Evolutionary conservation across 176 grass and related monocot species (phyloP).

Genomic region (Aechmea fasciata): DNA sequence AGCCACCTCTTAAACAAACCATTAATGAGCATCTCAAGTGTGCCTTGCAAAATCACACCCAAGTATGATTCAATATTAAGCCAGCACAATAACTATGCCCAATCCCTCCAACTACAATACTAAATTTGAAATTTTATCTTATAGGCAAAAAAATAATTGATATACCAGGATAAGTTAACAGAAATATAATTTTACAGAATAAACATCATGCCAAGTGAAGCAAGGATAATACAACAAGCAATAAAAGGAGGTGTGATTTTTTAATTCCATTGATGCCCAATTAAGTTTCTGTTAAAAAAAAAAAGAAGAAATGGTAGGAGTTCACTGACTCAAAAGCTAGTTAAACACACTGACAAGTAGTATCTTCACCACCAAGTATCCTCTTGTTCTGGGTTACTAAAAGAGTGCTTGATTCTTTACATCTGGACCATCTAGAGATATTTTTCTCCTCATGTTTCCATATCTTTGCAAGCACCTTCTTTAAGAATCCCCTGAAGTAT

Average conservation of each 20-base stretch:
- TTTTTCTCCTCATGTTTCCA: slow-evolving; percentile 49
- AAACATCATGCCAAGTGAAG: neutral
- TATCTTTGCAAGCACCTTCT: slow-evolving; percentile 67
- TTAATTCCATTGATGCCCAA: neutral
- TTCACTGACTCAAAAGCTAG: neutral
- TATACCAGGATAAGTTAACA: neutral
- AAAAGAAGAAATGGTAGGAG: too few species aligned
- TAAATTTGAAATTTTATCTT: too few species aligned
- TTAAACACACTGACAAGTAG: slow-evolving; percentile 23
- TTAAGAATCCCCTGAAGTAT: slow-evolving; percentile 86
- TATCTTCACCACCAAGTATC: slow-evolving; percentile 36
- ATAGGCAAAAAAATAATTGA: too few species aligned
- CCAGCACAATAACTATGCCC: too few species aligned
- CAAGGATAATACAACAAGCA: neutral
- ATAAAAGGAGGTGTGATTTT: neutral
- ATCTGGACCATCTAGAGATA: slow-evolving; percentile 50
- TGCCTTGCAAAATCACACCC: too few species aligned
- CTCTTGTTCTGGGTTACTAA: slow-evolving; percentile 50
- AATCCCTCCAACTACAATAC: too few species aligned
- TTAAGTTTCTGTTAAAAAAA: neutral
- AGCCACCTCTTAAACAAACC: too few species aligned
- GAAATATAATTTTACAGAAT: neutral
- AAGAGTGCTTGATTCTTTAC: slow-evolving; percentile 60
- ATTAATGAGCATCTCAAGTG: too few species aligned
- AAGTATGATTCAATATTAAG: too few species aligned